These are phyloP conservation scores for Dipodascus albidus DNA, from an alignment of 805 yeast genomes.

Conservation along the genomic window DNA sequence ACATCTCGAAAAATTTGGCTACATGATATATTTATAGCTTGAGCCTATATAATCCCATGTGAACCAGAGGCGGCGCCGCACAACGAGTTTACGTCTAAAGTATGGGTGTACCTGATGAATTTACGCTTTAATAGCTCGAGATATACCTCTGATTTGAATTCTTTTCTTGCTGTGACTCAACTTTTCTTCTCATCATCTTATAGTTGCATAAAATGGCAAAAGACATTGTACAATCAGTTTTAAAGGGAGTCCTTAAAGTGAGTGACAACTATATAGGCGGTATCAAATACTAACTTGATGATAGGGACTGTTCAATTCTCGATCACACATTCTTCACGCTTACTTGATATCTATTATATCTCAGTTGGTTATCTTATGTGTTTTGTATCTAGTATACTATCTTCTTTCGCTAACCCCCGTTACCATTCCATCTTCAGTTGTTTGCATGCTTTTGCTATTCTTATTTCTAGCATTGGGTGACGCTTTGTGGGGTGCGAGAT, in stretches of 20 bases:
- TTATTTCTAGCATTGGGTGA: constrained; percentile 32
- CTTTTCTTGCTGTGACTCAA: too few species aligned
- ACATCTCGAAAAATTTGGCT: too few species aligned
- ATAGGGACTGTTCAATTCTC: constrained; percentile 6
- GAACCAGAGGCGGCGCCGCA: too few species aligned
- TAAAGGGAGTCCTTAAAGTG: background rate
- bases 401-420: constrained; percentile 36
- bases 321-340: constrained; percentile 2
- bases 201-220: too few species aligned
- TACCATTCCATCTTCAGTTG: constrained; percentile 58
- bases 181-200: background rate
- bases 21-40: too few species aligned
- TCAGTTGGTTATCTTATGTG: constrained; percentile 31
- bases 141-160: too few species aligned
- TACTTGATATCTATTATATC: constrained; percentile 34
- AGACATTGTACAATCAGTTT: too few species aligned
- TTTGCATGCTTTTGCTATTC: constrained; percentile 54
- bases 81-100: too few species aligned
- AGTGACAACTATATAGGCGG: background rate
- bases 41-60: too few species aligned
- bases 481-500: constrained; percentile 26
- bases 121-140: too few species aligned
- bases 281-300: background rate
- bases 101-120: too few species aligned
- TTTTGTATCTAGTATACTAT: constrained; percentile 43